Evolutionary conservation across 2,329 filamentous ascomycete genomes (phyloP).

Genomic region (Tolypocladium sp.): DNA sequence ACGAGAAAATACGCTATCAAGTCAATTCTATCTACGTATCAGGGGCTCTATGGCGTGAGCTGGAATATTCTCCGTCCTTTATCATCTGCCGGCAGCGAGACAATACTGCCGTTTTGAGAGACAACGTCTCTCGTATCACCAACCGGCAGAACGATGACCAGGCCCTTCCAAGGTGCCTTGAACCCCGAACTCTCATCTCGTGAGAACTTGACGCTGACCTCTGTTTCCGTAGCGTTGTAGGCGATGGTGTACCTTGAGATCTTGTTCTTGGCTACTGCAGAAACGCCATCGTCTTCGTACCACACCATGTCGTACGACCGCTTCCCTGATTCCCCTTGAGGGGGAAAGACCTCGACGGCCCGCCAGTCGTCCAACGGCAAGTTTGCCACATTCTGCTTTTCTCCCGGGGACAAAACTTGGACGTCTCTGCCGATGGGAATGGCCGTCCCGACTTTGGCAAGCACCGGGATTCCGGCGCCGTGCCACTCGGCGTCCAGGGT

Average conservation of each 20-base stretch:
- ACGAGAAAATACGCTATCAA: neutral
- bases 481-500: conserved; percentile 32
- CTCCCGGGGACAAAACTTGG: conserved; percentile 23
- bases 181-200: conserved; percentile 23
- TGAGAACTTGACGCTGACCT: conserved; percentile 16
- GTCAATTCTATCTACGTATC: neutral
- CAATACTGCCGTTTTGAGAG: conserved; percentile 2
- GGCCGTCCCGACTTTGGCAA: conserved; percentile 27
- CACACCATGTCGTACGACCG: conserved; percentile 20
- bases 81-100: neutral
- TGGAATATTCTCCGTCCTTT: neutral
- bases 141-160: conserved; percentile 20
- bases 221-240: conserved; percentile 11
- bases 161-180: conserved; percentile 21
- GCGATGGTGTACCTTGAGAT: conserved; percentile 21
- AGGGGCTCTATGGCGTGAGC: neutral
- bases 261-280: conserved; percentile 17
- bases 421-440: conserved; percentile 28
- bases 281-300: conserved; percentile 30
- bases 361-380: conserved; percentile 32
- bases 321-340: conserved; percentile 9
- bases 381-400: conserved; percentile 26
- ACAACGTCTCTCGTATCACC: conserved; percentile 17
- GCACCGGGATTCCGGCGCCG: conserved; percentile 28
- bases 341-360: conserved; percentile 33